Percentiles rank a stretch among this genome's conserved stretches.
These are phyloP conservation scores for Lotus japonicus DNA, from an alignment of 306 rosid species.

Conservation along the genomic window DNA sequence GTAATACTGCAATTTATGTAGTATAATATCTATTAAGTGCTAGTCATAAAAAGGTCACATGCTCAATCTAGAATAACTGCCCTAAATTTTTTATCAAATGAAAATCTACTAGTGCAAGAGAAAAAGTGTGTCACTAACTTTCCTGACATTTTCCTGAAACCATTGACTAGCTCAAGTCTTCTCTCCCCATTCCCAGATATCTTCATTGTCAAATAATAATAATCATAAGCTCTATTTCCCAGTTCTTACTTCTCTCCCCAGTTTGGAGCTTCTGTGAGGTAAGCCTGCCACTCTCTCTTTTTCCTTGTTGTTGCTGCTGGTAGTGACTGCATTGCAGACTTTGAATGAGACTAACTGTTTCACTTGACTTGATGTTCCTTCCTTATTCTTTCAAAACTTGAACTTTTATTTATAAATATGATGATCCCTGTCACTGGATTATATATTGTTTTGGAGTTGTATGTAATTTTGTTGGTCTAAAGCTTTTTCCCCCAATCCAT, in stretches of 20 bases:
- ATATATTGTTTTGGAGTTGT: neutral
- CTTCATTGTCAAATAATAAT: neutral
- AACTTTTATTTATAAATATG: neutral
- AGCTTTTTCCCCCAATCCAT: neutral
- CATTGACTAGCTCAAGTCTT: conserved; percentile 28
- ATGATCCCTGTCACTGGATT: neutral
- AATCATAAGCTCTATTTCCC: neutral
- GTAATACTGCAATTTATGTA: no score
- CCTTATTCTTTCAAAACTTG: neutral
- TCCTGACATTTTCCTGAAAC: conserved; percentile 6
- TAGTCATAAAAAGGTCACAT: no score
- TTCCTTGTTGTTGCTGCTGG: neutral
- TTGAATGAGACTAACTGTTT: conserved; percentile 1
- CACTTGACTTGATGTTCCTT: neutral
- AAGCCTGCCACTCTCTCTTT: neutral
- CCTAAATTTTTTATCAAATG: no score
- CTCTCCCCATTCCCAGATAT: neutral
- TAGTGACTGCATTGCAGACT: neutral
- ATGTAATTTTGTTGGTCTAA: neutral
- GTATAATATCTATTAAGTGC: no score
- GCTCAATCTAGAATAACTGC: no score
- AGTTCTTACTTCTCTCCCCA: neutral
- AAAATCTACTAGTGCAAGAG: no score
- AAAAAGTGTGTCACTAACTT: neutral
- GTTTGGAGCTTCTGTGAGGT: conserved; percentile 16